Base-by-base conservation (phyloP, 179 eudicot genomes). In the Spinacia oleracea region DNA sequence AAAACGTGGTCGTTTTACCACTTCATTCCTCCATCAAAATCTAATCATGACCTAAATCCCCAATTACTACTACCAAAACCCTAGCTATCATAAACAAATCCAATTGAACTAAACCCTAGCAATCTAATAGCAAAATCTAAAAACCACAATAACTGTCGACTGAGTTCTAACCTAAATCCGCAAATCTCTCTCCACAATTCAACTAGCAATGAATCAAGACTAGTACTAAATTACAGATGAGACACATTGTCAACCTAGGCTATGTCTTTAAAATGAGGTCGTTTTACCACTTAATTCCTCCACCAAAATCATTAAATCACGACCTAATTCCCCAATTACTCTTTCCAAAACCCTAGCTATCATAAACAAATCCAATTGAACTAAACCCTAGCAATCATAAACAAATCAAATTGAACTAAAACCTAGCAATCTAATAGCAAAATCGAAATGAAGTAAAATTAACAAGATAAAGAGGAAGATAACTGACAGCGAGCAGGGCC, bases 401-500 rank as follows among this genome's bases (percentile, higher is more conserved):
- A 50, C 11, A 70, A 46, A 70, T 23, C 1, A 16, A 62, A 23
- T 58, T n/a, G 12, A 58, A n/a, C 18, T 25, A 46, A 25, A 46
- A 56, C 73, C 73, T 70, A 70, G 35, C 56, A 77, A 50, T 4
- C 73, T 4, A 34, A 48, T 20, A 38, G 5, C 45, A 66, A 31
- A 63, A 15, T 9, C 42, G n/a, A 56, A 51, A 25, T 40, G 6
- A 29, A 68, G 11, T 18, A 50, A 72, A 63, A 12, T 23, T 23
- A 18, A 40, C 5, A 25, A 53, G 14, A 27, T 14, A 15, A 66
- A 12, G 55, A 23, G 50, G 64, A 79, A 51, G 35, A 50, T 53
- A 31, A 55, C 87, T 82, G 1, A 92, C 97, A 93, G 84, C 95
- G 88, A 85, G 89, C 93, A 6, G 97, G 89, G 15, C 94, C 98